Evolutionary conservation across 176 grass and related monocot species (phyloP).

Genomic region (Neostapfia colusana): DNA sequence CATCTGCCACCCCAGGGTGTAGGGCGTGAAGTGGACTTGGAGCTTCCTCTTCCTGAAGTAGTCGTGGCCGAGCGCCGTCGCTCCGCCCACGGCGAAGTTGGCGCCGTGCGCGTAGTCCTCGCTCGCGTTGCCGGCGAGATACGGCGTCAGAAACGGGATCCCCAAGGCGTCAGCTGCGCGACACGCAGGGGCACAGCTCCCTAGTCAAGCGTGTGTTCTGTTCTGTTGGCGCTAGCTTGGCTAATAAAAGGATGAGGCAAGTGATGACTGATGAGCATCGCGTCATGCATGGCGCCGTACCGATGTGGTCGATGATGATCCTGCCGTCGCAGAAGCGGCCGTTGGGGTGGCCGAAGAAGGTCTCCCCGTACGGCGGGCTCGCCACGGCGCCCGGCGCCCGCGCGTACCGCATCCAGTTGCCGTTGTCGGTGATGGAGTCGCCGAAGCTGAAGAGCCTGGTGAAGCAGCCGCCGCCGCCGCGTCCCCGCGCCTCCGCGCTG

Average conservation of each 20-base stretch:
- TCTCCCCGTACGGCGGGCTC: constrained; percentile 55
- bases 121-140: constrained; percentile 52
- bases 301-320: constrained; percentile 56
- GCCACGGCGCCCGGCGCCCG: constrained; percentile 21
- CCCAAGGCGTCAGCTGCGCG: constrained; percentile 45
- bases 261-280: neutral
- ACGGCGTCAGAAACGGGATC: constrained; percentile 52
- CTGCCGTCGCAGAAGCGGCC: constrained; percentile 61
- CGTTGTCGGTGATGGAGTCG: constrained; percentile 61
- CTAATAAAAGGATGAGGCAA: too few species aligned
- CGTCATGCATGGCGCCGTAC: constrained; percentile 8
- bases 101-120: constrained; percentile 50
- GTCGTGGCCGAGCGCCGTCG: constrained; percentile 48
- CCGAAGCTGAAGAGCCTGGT: constrained; percentile 63
- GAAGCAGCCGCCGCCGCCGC: constrained; percentile 37
- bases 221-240: too few species aligned
- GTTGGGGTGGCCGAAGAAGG: constrained; percentile 57
- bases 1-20: constrained; percentile 48
- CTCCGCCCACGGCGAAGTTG: constrained; percentile 64
- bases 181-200: neutral
- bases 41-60: constrained; percentile 57
- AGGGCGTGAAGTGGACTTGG: constrained; percentile 43
- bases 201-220: neutral
- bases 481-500: neutral
- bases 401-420: constrained; percentile 51